Conservation (phyloP, 176 grass and related monocot species). For the Bolboschoenus planiculmis region DNA sequence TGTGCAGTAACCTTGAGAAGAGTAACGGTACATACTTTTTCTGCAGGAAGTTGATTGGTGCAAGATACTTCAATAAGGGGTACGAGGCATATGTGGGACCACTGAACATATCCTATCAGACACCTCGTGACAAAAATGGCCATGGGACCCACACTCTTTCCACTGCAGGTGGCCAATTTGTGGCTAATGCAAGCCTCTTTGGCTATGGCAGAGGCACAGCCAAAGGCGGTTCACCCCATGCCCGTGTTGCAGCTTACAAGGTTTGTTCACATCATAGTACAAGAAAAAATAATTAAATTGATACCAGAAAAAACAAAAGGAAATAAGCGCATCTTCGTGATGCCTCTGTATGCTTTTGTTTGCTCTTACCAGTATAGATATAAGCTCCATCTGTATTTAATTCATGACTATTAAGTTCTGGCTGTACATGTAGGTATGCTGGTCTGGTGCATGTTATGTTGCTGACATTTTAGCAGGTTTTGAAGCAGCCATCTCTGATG, state of each 20-base stretch:
- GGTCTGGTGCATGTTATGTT: conserved; percentile 49
- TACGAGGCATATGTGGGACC: conserved; percentile 13
- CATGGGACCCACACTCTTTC: conserved; percentile 73
- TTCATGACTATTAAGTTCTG: no score
- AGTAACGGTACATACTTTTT: not conserved
- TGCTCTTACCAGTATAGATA: no score
- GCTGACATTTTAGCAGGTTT: conserved; percentile 55
- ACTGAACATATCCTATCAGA: conserved; percentile 11
- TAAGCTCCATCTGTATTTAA: no score
- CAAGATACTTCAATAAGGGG: conserved; percentile 73
- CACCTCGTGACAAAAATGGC: conserved; percentile 50
- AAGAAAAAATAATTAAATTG: no score
- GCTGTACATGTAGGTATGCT: conserved; percentile 29
- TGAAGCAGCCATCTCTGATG: conserved; percentile 63
- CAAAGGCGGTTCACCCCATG: conserved; percentile 47
- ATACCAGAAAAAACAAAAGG: no score
- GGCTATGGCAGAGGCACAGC: conserved; percentile 53
- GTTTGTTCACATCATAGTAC: no score
- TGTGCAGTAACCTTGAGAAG: no score
- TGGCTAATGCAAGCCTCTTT: conserved; percentile 26
- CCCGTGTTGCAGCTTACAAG: conserved; percentile 56
- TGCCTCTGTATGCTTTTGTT: not conserved
- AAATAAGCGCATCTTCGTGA: not conserved
- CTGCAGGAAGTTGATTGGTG: conserved; percentile 68
- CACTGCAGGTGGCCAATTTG: conserved; percentile 43